A percentile compares a stretch with the other conserved stretches of the same genome.
Evolutionary conservation across 345 rosid species (phyloP).

Genomic region (Heritiera littoralis): DNA sequence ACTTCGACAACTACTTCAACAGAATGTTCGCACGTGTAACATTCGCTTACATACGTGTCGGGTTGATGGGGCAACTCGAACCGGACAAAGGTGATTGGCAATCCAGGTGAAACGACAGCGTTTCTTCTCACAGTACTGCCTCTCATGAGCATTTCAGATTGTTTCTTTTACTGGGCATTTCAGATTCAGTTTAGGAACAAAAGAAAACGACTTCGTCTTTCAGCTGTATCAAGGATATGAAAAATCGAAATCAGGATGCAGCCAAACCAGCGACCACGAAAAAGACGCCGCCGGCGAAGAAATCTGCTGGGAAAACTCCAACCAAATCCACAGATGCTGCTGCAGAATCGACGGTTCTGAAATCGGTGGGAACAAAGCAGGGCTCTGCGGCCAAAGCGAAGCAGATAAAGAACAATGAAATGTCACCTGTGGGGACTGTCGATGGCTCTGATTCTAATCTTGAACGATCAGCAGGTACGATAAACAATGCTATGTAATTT

Average conservation of each 20-base stretch:
- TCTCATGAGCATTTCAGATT: not conserved
- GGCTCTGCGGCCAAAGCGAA: conserved; percentile 31
- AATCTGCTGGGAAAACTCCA: conserved; percentile 22
- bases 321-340: not conserved
- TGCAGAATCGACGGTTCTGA: conserved; percentile 21
- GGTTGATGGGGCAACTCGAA: not conserved
- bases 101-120: not conserved
- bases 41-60: not conserved
- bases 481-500: not conserved
- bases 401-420: conserved; percentile 24
- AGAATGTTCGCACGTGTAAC: not conserved
- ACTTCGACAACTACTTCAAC: conserved; percentile 8
- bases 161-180: too few species aligned
- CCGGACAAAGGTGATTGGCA: not conserved
- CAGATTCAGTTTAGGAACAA: too few species aligned
- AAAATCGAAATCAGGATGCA: conserved; percentile 34
- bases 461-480: conserved; percentile 39
- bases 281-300: conserved; percentile 43
- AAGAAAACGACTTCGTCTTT: not conserved
- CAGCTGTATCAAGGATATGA: conserved; percentile 26
- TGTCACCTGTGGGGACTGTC: conserved; percentile 13
- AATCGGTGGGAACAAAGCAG: conserved; percentile 25
- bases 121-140: not conserved
- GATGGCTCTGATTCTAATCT: conserved; percentile 24
- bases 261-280: conserved; percentile 27